These are phyloP conservation scores for Amphichorda felina DNA, from an alignment of 2,329 filamentous ascomycete species.

Conservation along the genomic window DNA sequence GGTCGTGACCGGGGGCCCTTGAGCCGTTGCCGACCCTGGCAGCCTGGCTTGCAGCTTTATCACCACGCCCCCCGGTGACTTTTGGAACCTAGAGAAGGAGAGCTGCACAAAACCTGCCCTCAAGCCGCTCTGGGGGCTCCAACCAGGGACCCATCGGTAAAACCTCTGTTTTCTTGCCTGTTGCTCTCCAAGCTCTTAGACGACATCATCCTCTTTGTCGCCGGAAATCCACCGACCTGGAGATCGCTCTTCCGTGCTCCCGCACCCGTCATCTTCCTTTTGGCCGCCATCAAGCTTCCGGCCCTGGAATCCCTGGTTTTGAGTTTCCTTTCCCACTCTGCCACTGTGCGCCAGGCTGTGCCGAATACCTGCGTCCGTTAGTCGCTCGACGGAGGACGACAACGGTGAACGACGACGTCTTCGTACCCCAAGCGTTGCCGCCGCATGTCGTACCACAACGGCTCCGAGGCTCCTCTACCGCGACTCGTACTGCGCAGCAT, in stretches of 20 bases:
- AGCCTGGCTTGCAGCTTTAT: conserved; percentile 18
- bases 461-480: conserved; percentile 28
- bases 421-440: conserved; percentile 15
- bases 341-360: too few species aligned
- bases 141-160: too few species aligned
- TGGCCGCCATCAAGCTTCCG: too few species aligned
- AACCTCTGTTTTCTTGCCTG: background rate
- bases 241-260: too few species aligned
- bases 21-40: conserved; percentile 17
- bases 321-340: too few species aligned
- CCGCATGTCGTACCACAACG: conserved; percentile 37
- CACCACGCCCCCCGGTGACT: conserved; percentile 23
- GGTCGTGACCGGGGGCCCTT: conserved; percentile 1
- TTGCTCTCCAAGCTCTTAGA: background rate
- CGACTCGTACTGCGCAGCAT: conserved; percentile 39
- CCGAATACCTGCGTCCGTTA: too few species aligned
- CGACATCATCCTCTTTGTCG: conserved; percentile 8
- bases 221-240: background rate
- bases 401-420: too few species aligned
- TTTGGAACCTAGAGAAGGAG: conserved; percentile 7
- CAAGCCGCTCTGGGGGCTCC: conserved; percentile 20
- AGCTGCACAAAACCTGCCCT: conserved; percentile 39
- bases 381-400: too few species aligned
- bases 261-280: too few species aligned
- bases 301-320: too few species aligned